Percentiles rank a stretch among this genome's conserved stretches.
Conservation (phyloP, 495 filamentous ascomycete species). For the Neurospora sp. region DNA sequence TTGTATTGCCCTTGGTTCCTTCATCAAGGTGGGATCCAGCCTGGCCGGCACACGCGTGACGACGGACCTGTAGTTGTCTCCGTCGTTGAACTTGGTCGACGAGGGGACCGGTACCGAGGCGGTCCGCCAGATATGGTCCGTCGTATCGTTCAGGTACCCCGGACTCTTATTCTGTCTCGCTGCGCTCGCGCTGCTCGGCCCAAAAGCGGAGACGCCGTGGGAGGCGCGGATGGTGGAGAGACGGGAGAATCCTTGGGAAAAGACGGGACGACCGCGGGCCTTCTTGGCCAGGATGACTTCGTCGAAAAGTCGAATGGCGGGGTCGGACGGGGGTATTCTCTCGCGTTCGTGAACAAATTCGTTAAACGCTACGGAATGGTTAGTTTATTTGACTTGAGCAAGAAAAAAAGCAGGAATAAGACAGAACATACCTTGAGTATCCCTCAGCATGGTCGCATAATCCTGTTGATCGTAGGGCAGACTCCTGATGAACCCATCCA, state of each 20-base stretch:
- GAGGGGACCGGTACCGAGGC: slow-evolving; percentile 70
- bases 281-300: slow-evolving; percentile 91
- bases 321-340: slow-evolving; percentile 42
- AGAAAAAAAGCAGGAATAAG: slow-evolving; percentile 4
- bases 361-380: slow-evolving; percentile 61
- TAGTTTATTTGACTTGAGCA: background rate
- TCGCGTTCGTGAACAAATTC: slow-evolving; percentile 95
- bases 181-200: slow-evolving; percentile 22
- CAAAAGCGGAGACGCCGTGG: slow-evolving; percentile 29
- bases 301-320: slow-evolving; percentile 81
- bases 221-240: slow-evolving; percentile 39
- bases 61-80: slow-evolving; percentile 44
- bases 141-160: slow-evolving; percentile 72
- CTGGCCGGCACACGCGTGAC: slow-evolving; percentile 62
- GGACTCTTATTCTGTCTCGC: slow-evolving; percentile 33
- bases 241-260: slow-evolving; percentile 43
- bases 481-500: slow-evolving; percentile 85
- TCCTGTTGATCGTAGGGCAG: slow-evolving; percentile 85
- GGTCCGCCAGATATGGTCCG: slow-evolving; percentile 88
- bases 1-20: slow-evolving; percentile 70
- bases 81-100: slow-evolving; percentile 54
- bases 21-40: slow-evolving; percentile 78
- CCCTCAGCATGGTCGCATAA: slow-evolving; percentile 75
- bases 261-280: slow-evolving; percentile 58
- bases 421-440: slow-evolving; percentile 70